Conservation (phyloP, 768 basidiomycete genomes). For the Cytidiella melzeri region DNA sequence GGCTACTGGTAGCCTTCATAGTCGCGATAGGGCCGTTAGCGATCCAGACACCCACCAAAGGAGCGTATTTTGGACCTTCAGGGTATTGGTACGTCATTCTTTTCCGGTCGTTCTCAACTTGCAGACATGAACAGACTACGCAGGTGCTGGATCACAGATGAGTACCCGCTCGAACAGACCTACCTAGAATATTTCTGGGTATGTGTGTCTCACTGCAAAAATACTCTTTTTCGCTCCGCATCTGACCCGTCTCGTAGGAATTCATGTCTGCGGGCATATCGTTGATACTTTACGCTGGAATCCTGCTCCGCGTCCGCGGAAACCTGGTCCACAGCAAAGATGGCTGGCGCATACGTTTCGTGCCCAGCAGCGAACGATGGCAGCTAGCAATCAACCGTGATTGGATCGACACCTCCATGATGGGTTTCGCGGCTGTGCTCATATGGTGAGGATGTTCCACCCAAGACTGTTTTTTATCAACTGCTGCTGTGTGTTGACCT, state of each 20-base stretch:
- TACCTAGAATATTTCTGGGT: conserved; percentile 42
- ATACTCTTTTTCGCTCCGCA: neutral
- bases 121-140: neutral
- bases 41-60: conserved; percentile 27
- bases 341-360: conserved; percentile 28
- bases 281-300: conserved; percentile 27
- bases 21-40: conserved; percentile 33
- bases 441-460: conserved; percentile 28
- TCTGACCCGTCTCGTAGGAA: conserved; percentile 19
- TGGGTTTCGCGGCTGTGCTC: conserved; percentile 26
- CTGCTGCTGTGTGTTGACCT: too few relatives aligned
- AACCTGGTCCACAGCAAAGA: conserved; percentile 24
- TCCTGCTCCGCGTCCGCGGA: conserved; percentile 33
- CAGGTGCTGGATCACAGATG: conserved; percentile 40
- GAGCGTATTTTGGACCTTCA: conserved; percentile 40
- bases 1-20: conserved; percentile 29
- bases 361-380: conserved; percentile 27
- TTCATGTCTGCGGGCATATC: conserved; percentile 29
- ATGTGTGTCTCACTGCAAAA: conserved; percentile 8
- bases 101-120: neutral
- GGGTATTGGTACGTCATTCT: conserved; percentile 32
- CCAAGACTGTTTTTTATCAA: too few relatives aligned
- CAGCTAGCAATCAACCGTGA: conserved; percentile 27
- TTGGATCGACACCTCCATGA: conserved; percentile 26
- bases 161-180: conserved; percentile 33